Evolutionary conservation across 352 stramenopile genomes (phyloP).

Genomic region (Phytophthora palmivora): DNA sequence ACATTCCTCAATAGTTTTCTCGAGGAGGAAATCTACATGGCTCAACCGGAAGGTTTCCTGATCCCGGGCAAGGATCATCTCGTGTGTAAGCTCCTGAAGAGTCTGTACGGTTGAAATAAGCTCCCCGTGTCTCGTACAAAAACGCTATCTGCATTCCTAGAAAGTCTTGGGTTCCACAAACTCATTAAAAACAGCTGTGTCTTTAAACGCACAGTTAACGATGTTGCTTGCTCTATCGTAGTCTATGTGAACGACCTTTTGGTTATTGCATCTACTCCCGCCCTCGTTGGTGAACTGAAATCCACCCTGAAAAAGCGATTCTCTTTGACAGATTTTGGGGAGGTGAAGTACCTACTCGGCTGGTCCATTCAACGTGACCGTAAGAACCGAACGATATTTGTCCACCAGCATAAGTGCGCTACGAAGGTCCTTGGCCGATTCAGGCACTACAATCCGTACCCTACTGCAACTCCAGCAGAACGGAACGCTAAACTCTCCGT

Average conservation of each 20-base stretch:
- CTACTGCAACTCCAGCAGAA: neutral
- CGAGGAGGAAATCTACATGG: constrained; percentile 11
- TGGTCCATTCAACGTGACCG: constrained; percentile 23
- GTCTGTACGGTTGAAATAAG: constrained; percentile 25
- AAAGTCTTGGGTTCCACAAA: neutral
- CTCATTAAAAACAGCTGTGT: constrained; percentile 3
- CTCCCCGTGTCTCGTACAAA: constrained; percentile 23
- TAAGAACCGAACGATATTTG: constrained; percentile 29
- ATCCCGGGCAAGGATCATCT: constrained; percentile 17
- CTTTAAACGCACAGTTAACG: neutral
- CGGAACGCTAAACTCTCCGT: no score
- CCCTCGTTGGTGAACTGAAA: constrained; percentile 12
- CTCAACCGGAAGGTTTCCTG: constrained; percentile 17
- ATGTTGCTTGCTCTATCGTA: neutral
- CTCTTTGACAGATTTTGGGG: constrained; percentile 25
- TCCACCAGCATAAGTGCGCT: constrained; percentile 31
- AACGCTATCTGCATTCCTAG: constrained; percentile 4
- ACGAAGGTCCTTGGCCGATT: constrained; percentile 30
- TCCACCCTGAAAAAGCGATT: constrained; percentile 9
- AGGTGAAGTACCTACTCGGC: constrained; percentile 26
- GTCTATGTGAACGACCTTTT: constrained; percentile 6
- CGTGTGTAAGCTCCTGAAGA: constrained; percentile 3
- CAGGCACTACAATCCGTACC: no score
- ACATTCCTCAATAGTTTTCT: no score
- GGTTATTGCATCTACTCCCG: constrained; percentile 11